Conservation (phyloP, 805 yeast species). For the Kodamaea sagamina region DNA sequence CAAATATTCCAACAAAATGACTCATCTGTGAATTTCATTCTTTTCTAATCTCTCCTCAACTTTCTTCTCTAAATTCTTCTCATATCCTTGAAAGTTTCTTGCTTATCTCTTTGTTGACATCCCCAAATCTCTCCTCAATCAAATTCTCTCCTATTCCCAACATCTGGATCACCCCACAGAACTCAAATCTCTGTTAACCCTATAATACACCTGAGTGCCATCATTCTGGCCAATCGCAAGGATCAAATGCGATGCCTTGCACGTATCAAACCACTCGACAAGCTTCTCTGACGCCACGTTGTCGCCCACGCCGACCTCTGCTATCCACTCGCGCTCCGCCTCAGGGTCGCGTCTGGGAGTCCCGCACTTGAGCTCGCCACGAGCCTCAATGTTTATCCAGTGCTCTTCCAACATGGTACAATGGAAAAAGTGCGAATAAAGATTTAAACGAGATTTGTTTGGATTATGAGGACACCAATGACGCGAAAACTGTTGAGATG, state of each 20-base stretch:
- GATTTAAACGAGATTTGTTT: not conserved
- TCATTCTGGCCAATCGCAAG: slow-evolving; percentile 12
- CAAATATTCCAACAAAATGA: too few relatives aligned
- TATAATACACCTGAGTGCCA: slow-evolving; percentile 11
- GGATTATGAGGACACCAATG: not conserved
- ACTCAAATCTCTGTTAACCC: slow-evolving; percentile 7
- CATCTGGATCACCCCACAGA: too few relatives aligned
- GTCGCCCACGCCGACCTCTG: not conserved
- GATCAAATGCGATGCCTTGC: slow-evolving; percentile 7
- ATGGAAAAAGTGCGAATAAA: not conserved
- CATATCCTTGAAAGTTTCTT: too few relatives aligned
- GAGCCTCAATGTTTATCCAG: slow-evolving; percentile 10
- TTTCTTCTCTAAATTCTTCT: too few relatives aligned
- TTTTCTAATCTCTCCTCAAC: too few relatives aligned
- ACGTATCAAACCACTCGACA: slow-evolving; percentile 3
- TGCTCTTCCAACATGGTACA: slow-evolving; percentile 10
- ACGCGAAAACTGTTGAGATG: not conserved
- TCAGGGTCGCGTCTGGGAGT: slow-evolving; percentile 5
- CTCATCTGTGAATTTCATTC: too few relatives aligned
- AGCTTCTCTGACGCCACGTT: slow-evolving; percentile 3
- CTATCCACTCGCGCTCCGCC: slow-evolving; percentile 8
- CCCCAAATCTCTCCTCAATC: not conserved
- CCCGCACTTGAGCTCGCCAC: slow-evolving; percentile 9
- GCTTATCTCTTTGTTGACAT: too few relatives aligned
- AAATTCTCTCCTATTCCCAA: not conserved